phyloP scores from a whole-genome alignment of 2,329 filamentous ascomycete genomes.

The Penicillium aurantiogriseum region DNA sequence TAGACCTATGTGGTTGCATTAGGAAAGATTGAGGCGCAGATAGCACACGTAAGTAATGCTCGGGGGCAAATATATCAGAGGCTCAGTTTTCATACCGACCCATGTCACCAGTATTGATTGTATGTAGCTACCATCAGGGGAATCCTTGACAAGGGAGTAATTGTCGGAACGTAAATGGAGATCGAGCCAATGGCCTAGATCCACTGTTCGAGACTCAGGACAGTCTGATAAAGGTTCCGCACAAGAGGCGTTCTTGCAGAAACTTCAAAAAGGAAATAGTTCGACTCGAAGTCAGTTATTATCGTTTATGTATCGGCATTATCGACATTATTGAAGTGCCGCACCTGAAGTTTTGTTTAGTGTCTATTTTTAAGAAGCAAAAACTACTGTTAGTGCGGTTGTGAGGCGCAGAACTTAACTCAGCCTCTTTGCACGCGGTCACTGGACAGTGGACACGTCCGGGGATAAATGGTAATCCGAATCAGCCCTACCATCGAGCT shows the following conservation, averaged over 20 bases:
- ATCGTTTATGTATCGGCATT: not conserved
- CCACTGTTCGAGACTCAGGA: not conserved
- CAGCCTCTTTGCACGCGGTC: constrained; percentile 13
- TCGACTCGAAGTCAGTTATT: not conserved
- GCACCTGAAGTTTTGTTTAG: not conserved
- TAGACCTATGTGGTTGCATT: not conserved
- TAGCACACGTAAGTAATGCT: not conserved
- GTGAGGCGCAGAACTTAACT: constrained; percentile 8
- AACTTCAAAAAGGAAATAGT: not conserved
- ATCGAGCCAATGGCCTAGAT: not conserved
- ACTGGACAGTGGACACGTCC: not conserved
- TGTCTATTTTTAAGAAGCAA: constrained; percentile 3
- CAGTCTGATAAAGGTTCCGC: not conserved
- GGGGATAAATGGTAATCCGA: not conserved
- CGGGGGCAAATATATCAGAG: not conserved
- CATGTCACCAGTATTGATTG: not conserved
- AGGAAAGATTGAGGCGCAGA: not conserved
- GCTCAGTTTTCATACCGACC: not conserved
- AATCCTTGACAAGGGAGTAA: not conserved
- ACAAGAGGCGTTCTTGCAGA: not conserved
- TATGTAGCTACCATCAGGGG: not conserved
- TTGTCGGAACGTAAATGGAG: not conserved
- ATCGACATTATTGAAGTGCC: not conserved
- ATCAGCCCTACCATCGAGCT: constrained; percentile 14
- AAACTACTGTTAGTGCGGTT: not conserved